Conservation (phyloP, 805 yeast species). For the Nakazawaea anatomiae region DNA sequence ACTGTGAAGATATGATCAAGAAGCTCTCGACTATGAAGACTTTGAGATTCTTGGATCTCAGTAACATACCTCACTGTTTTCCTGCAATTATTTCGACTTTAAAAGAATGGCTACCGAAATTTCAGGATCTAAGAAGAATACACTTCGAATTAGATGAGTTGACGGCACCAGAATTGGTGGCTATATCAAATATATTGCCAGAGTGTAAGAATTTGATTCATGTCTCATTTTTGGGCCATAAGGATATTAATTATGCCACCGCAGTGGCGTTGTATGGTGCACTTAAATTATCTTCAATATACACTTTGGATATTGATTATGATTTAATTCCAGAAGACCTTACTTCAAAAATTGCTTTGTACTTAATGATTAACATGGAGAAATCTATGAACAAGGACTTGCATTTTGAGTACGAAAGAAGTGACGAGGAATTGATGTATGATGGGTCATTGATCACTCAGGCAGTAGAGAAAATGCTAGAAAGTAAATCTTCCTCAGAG, state of each 20-base stretch:
- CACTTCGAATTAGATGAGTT: slow-evolving; percentile 52
- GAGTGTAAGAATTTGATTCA: slow-evolving; percentile 42
- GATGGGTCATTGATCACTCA: slow-evolving; percentile 73
- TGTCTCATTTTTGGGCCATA: slow-evolving; percentile 49
- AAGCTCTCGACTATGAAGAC: slow-evolving; percentile 32
- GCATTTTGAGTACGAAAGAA: slow-evolving; percentile 15
- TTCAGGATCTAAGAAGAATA: slow-evolving; percentile 38
- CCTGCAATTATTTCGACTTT: slow-evolving; percentile 43
- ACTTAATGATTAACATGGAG: slow-evolving; percentile 54
- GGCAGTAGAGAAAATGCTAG: slow-evolving; percentile 62
- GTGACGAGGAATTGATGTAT: slow-evolving; percentile 57
- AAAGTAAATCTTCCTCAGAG: slow-evolving; percentile 22
- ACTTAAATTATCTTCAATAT: slow-evolving; percentile 41
- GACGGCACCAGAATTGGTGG: slow-evolving; percentile 38
- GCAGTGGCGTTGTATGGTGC: slow-evolving; percentile 47
- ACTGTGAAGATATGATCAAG: slow-evolving; percentile 33
- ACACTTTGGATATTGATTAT: slow-evolving; percentile 48
- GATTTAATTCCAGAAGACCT: slow-evolving; percentile 46
- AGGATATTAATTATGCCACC: slow-evolving; percentile 34
- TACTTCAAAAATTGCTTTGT: slow-evolving; percentile 48
- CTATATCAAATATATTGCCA: slow-evolving; percentile 42
- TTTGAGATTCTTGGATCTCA: slow-evolving; percentile 45
- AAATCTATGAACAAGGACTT: slow-evolving; percentile 29
- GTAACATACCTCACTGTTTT: slow-evolving; percentile 45
- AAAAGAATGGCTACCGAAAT: slow-evolving; percentile 37